A percentile compares a stretch with the other conserved stretches of the same genome.
Evolutionary conservation across 495 filamentous ascomycete genomes (phyloP).

Genomic region (Daldinia decipiens): DNA sequence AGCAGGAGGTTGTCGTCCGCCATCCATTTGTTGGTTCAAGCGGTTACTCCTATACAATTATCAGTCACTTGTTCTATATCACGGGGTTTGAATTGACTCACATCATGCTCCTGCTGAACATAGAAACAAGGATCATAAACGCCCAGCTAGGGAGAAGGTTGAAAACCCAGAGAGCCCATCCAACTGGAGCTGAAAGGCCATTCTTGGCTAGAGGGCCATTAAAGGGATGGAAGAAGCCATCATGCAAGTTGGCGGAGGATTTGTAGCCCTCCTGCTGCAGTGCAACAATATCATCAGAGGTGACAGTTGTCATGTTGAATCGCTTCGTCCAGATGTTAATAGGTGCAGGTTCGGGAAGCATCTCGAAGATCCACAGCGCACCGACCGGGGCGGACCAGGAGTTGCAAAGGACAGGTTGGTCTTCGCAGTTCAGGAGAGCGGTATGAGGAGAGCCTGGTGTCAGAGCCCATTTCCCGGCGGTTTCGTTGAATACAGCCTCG

Average conservation of each 20-base stretch:
- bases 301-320: conserved; percentile 73
- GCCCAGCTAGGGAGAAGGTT: conserved; percentile 66
- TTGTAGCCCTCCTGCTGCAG: conserved; percentile 72
- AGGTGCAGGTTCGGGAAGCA: conserved; percentile 63
- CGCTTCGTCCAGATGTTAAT: conserved; percentile 69
- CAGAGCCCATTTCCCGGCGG: conserved; percentile 71
- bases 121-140: conserved; percentile 82
- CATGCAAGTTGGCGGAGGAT: conserved; percentile 64
- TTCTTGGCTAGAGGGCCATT: conserved; percentile 75
- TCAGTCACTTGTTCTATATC: conserved; percentile 12
- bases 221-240: conserved; percentile 83
- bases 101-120: conserved; percentile 87
- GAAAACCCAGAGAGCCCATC: conserved; percentile 78
- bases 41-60: conserved; percentile 40
- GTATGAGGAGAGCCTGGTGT: conserved; percentile 75
- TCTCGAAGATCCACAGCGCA: conserved; percentile 74
- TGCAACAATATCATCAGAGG: conserved; percentile 68
- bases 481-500: conserved; percentile 67
- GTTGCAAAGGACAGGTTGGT: conserved; percentile 81
- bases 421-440: conserved; percentile 81
- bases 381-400: conserved; percentile 79
- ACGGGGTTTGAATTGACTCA: conserved; percentile 61
- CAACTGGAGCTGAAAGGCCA: conserved; percentile 71
- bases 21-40: conserved; percentile 49
- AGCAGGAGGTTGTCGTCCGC: conserved; percentile 40